These are phyloP conservation scores for Miscanthus lutarioriparius DNA, from an alignment of 176 grass and related monocot genomes.

Conservation along the genomic window DNA sequence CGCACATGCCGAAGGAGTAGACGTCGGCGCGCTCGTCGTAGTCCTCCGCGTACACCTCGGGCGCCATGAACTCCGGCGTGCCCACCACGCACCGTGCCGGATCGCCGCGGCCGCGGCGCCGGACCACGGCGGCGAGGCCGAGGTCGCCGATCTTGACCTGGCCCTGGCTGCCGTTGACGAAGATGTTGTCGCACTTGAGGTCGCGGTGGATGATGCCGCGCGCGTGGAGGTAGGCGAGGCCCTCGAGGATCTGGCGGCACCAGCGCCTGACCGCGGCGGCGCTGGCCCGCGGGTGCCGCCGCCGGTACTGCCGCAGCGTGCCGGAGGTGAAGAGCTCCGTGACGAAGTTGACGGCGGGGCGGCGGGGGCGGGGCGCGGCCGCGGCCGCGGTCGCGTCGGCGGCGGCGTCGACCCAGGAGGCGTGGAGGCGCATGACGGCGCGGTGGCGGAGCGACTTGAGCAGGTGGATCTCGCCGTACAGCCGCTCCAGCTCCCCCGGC, in stretches of 20 bases:
- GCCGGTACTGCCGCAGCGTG: conserved; percentile 63
- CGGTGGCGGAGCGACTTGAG: conserved; percentile 57
- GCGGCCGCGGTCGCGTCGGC: not conserved
- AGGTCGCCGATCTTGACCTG: conserved; percentile 95
- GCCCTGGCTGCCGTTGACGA: conserved; percentile 79
- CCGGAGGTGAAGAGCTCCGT: conserved; percentile 84
- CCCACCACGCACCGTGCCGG: conserved; percentile 52
- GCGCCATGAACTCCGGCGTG: conserved; percentile 97
- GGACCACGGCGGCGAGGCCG: conserved; percentile 63
- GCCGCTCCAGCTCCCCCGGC: conserved; percentile 48
- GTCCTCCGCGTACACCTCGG: conserved; percentile 79
- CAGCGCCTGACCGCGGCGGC: conserved; percentile 57
- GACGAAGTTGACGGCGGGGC: conserved; percentile 58
- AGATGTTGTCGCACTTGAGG: conserved; percentile 94
- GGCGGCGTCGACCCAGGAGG: conserved; percentile 53
- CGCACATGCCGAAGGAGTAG: conserved; percentile 96
- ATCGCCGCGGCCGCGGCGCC: not conserved
- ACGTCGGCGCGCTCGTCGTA: conserved; percentile 89
- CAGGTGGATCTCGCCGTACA: conserved; percentile 80
- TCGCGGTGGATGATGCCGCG: conserved; percentile 76
- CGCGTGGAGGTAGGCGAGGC: conserved; percentile 69
- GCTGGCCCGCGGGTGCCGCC: conserved; percentile 46
- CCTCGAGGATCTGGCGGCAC: conserved; percentile 74
- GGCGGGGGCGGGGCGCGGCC: not conserved
- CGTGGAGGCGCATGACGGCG: conserved; percentile 62